These are phyloP conservation scores for Eucalyptus decipiens DNA, from an alignment of 345 rosid genomes.

Conservation along the genomic window DNA sequence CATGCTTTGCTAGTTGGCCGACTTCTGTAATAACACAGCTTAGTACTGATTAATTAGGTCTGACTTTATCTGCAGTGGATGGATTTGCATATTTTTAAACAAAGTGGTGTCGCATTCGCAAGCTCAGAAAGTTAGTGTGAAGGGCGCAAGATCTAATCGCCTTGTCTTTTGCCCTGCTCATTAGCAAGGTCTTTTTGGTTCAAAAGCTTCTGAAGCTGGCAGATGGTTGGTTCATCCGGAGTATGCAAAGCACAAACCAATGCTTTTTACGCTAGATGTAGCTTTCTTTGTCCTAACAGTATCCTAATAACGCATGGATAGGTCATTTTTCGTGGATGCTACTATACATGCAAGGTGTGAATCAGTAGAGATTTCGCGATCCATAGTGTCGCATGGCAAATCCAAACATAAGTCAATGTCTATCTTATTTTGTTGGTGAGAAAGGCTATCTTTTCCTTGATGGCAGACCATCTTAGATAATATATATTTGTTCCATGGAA, in stretches of 20 bases:
- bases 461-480: constrained; percentile 19
- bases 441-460: constrained; percentile 9
- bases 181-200: background rate
- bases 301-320: background rate
- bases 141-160: background rate
- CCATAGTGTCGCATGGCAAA: background rate
- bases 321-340: background rate
- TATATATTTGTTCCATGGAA: background rate
- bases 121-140: background rate
- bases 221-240: background rate
- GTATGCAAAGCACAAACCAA: background rate
- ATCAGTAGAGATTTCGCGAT: background rate
- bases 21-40: background rate
- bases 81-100: background rate
- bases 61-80: background rate
- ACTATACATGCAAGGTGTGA: background rate
- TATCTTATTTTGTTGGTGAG: background rate
- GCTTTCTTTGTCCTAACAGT: background rate
- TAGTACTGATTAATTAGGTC: background rate
- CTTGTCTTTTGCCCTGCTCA: background rate
- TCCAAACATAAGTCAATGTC: background rate
- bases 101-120: background rate
- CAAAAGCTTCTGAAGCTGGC: background rate
- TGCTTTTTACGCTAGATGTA: background rate
- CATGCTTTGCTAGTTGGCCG: background rate